Percentiles rank a stretch among this genome's conserved stretches.
These are phyloP conservation scores for Stachybotrys echinatus DNA, from an alignment of 2,329 filamentous ascomycete species.

Conservation along the genomic window DNA sequence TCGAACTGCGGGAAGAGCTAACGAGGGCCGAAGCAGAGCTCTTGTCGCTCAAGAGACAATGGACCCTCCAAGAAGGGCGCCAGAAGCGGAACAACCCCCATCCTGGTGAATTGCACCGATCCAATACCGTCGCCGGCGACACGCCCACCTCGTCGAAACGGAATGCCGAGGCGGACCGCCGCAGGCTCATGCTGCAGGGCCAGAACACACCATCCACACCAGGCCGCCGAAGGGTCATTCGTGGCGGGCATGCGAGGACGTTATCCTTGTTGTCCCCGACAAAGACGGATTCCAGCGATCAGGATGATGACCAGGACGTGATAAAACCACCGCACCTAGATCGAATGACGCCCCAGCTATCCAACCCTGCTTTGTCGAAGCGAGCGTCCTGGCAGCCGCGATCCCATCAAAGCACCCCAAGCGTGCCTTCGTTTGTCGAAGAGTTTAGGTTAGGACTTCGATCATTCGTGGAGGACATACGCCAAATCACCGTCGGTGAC, in stretches of 20 bases:
- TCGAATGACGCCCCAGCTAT: slow-evolving; percentile 26
- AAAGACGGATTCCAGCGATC: slow-evolving; percentile 33
- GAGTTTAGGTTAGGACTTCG: slow-evolving; percentile 86
- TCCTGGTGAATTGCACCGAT: slow-evolving; percentile 42
- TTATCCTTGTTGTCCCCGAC: slow-evolving; percentile 78
- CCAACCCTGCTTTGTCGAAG: slow-evolving; percentile 40
- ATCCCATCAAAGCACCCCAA: slow-evolving; percentile 36
- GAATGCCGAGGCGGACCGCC: slow-evolving; percentile 64
- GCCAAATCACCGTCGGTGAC: slow-evolving; percentile 93
- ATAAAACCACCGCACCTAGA: slow-evolving; percentile 20
- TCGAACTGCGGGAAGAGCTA: slow-evolving; percentile 91
- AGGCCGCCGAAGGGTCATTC: slow-evolving; percentile 59
- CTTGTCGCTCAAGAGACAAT: slow-evolving; percentile 73
- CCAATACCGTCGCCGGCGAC: slow-evolving; percentile 17
- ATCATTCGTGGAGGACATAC: slow-evolving; percentile 92
- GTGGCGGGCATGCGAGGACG: slow-evolving; percentile 55
- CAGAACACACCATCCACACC: slow-evolving; percentile 36
- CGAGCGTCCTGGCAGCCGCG: slow-evolving; percentile 57
- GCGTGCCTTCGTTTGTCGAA: slow-evolving; percentile 73
- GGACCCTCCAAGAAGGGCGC: slow-evolving; percentile 69
- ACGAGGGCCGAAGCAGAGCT: slow-evolving; percentile 74
- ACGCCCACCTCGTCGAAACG: slow-evolving; percentile 29
- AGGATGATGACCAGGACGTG: slow-evolving; percentile 27
- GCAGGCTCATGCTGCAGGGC: slow-evolving; percentile 59
- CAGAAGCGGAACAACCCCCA: slow-evolving; percentile 68